These are phyloP conservation scores for Boletus pseudo-olivaceus DNA, from an alignment of 768 basidiomycete genomes.

Conservation along the genomic window DNA sequence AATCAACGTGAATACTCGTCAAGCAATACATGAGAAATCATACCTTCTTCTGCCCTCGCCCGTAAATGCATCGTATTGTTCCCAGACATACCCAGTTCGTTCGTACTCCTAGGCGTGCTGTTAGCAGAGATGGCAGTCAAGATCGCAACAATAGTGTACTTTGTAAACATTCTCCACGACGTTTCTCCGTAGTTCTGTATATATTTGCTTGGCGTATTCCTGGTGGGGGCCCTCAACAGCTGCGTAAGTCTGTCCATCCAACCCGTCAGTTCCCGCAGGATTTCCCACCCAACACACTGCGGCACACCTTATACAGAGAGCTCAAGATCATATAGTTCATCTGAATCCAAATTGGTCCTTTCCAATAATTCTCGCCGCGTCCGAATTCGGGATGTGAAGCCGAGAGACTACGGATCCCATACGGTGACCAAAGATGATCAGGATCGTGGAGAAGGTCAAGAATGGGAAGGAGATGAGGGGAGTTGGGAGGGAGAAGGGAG, in stretches of 20 bases:
- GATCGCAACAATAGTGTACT: slow-evolving; percentile 32
- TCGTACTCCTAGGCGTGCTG: slow-evolving; percentile 67
- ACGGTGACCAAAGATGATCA: slow-evolving; percentile 86
- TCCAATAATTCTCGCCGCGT: slow-evolving; percentile 95
- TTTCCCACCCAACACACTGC: not conserved
- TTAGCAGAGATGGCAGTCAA: slow-evolving; percentile 5
- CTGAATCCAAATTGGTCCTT: slow-evolving; percentile 94
- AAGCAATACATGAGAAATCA: slow-evolving; percentile 15
- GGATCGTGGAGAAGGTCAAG: slow-evolving; percentile 79
- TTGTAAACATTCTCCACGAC: slow-evolving; percentile 81
- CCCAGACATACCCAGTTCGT: slow-evolving; percentile 94
- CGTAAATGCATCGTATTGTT: slow-evolving; percentile 85
- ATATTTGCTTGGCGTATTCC: slow-evolving; percentile 70
- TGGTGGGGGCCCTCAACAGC: slow-evolving; percentile 79
- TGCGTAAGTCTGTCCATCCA: slow-evolving; percentile 61
- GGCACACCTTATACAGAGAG: slow-evolving; percentile 67
- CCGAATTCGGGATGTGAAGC: slow-evolving; percentile 89
- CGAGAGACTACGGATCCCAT: slow-evolving; percentile 85
- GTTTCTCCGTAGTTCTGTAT: slow-evolving; percentile 74
- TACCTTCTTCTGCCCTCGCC: slow-evolving; percentile 86
- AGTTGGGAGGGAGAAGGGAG: slow-evolving; percentile 69
- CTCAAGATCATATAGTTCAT: slow-evolving; percentile 92
- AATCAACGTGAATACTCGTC: slow-evolving; percentile 4
- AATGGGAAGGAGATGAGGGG: slow-evolving; percentile 77
- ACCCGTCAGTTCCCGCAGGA: not conserved